These are phyloP conservation scores for Heterobasidion occidentale DNA, from an alignment of 1,284 basidiomycete species.

Conservation along the genomic window DNA sequence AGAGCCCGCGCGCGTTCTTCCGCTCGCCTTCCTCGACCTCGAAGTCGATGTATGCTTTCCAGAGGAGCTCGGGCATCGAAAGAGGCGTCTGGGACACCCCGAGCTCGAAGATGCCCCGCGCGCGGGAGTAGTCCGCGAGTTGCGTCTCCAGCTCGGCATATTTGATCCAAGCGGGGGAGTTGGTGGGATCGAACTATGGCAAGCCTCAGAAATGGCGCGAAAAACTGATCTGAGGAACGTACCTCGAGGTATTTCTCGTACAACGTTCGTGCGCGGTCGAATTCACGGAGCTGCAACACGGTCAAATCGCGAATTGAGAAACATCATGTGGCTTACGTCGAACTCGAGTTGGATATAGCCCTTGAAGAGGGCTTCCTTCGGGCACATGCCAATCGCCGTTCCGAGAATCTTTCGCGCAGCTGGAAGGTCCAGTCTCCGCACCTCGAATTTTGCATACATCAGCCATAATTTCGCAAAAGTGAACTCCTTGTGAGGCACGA, in stretches of 20 bases:
- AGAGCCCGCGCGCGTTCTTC: conserved; percentile 77
- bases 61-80: conserved; percentile 97
- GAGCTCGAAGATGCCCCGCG: conserved; percentile 93
- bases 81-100: conserved; percentile 86
- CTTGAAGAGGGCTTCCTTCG: conserved; percentile 91
- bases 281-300: conserved; percentile 71
- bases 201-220: conserved; percentile 4
- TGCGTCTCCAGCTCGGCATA: conserved; percentile 94
- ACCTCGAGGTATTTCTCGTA: conserved; percentile 95
- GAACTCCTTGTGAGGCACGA: conserved; percentile 94
- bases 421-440: conserved; percentile 76
- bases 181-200: conserved; percentile 75
- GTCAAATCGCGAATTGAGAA: neutral
- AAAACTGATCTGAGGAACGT: conserved; percentile 14
- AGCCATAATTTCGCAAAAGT: conserved; percentile 97
- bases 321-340: conserved; percentile 42
- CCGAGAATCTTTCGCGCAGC: conserved; percentile 90
- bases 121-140: conserved; percentile 86
- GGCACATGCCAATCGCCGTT: conserved; percentile 89
- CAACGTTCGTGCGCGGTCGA: conserved; percentile 86
- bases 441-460: conserved; percentile 88
- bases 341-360: conserved; percentile 93
- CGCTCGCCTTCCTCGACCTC: conserved; percentile 93
- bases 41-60: conserved; percentile 97
- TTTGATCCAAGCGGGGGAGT: conserved; percentile 93